phyloP scores from a whole-genome alignment of 345 rosid species.

The Salix arbutifolia region DNA sequence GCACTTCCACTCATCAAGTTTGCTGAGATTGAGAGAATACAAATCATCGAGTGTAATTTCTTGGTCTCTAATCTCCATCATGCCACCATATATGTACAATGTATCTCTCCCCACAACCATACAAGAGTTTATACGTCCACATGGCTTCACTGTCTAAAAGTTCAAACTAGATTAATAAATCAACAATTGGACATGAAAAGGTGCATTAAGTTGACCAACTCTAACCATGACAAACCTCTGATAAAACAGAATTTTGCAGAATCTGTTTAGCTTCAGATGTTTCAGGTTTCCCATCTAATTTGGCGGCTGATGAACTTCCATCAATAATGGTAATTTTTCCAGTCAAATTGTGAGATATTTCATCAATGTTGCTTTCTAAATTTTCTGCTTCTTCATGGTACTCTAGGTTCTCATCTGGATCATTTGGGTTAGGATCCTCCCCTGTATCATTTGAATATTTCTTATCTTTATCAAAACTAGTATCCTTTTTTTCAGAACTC shows the following conservation, averaged over 20 bases:
- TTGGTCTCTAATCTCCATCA: conserved; percentile 92
- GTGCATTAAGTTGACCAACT: conserved; percentile 5
- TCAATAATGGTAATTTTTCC: conserved; percentile 30
- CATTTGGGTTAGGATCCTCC: conserved; percentile 26
- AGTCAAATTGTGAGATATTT: conserved; percentile 47
- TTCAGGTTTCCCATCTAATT: conserved; percentile 39
- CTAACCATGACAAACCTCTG: conserved; percentile 56
- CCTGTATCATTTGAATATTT: conserved; percentile 37
- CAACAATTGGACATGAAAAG: neutral
- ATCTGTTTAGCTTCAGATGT: conserved; percentile 38
- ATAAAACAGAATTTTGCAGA: conserved; percentile 46
- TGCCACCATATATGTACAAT: conserved; percentile 86
- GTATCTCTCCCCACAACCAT: conserved; percentile 90
- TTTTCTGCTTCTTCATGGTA: conserved; percentile 38
- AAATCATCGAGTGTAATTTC: conserved; percentile 92
- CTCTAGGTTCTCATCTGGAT: conserved; percentile 29
- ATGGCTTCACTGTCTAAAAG: conserved; percentile 79
- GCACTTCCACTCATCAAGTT: conserved; percentile 98
- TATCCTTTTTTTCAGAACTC: conserved; percentile 40
- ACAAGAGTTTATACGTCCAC: conserved; percentile 94
- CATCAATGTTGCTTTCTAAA: conserved; percentile 41
- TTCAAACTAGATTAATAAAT: conserved; percentile 17
- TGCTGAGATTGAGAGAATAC: conserved; percentile 90
- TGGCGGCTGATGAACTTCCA: conserved; percentile 28
- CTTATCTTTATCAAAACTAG: conserved; percentile 34